These are phyloP conservation scores for Cymbidium sinense DNA, from an alignment of 106 monocot species.

Conservation along the genomic window DNA sequence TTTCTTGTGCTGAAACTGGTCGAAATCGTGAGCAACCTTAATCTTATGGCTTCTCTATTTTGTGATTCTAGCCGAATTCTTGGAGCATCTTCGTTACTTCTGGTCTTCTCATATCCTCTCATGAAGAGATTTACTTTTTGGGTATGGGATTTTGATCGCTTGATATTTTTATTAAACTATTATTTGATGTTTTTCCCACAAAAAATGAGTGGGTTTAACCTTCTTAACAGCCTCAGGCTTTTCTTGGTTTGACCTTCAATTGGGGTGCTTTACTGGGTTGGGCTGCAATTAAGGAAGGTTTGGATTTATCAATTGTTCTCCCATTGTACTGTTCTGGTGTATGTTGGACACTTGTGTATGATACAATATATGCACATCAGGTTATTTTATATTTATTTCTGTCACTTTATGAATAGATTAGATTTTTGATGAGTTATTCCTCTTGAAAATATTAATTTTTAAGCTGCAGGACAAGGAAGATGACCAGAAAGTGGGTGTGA, in stretches of 20 bases:
- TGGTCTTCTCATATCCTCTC: constrained; percentile 94
- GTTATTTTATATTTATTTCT: constrained; percentile 18
- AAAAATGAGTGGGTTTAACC: constrained; percentile 5
- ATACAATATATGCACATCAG: constrained; percentile 99
- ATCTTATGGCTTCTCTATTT: background rate
- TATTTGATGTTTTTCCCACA: background rate
- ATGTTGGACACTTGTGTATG: constrained; percentile 97
- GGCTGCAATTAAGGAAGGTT: constrained; percentile 74
- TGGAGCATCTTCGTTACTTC: constrained; percentile 79
- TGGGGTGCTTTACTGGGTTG: constrained; percentile 99
- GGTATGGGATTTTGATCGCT: constrained; percentile 31
- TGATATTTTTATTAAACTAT: background rate
- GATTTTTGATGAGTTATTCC: background rate
- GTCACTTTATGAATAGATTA: background rate
- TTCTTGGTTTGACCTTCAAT: constrained; percentile 92
- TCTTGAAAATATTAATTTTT: background rate
- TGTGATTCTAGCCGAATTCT: constrained; percentile 58
- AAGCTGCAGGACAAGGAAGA: constrained; percentile 87
- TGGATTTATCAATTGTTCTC: constrained; percentile 66
- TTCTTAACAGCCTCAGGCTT: constrained; percentile 88
- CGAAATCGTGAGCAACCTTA: background rate
- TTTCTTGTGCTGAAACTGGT: background rate
- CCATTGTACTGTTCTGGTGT: constrained; percentile 83
- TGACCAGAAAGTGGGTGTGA: constrained; percentile 88
- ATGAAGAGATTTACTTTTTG: constrained; percentile 99